A percentile compares a stretch with the other conserved stretches of the same genome.
phyloP scores from a whole-genome alignment of 306 rosid species.

The Alnus rubra region DNA sequence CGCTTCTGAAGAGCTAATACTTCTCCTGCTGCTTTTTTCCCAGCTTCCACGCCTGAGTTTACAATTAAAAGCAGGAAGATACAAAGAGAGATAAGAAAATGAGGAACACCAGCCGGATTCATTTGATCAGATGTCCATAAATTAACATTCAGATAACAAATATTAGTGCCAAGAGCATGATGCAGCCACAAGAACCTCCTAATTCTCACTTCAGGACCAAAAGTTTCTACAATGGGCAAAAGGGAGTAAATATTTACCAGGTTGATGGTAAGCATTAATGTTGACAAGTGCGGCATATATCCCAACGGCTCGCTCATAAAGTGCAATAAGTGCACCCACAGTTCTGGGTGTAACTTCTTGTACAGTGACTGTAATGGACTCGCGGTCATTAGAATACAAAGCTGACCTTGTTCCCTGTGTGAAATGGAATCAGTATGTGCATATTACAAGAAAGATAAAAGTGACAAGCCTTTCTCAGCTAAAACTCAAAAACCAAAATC shows the following conservation, averaged over 20 bases:
- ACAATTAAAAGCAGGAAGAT: constrained; percentile 18
- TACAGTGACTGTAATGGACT: constrained; percentile 86
- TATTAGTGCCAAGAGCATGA: constrained; percentile 7
- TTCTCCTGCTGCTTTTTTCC: constrained; percentile 91
- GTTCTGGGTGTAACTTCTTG: constrained; percentile 90
- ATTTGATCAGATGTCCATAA: background rate
- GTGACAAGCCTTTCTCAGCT: background rate
- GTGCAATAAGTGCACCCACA: constrained; percentile 90
- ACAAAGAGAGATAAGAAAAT: background rate
- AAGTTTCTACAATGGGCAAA: background rate
- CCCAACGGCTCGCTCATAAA: constrained; percentile 96
- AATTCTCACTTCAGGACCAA: background rate
- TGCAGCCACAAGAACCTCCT: background rate
- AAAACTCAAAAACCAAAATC: background rate
- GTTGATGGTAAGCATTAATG: constrained; percentile 97
- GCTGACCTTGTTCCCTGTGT: constrained; percentile 95
- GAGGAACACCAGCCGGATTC: background rate
- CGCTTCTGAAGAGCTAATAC: constrained; percentile 94
- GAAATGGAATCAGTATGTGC: constrained; percentile 17
- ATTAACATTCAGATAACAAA: constrained; percentile 1
- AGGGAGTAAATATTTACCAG: constrained; percentile 55
- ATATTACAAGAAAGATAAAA: constrained; percentile 19
- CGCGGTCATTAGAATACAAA: constrained; percentile 74
- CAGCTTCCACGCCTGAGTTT: constrained; percentile 86
- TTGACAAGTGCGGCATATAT: constrained; percentile 83